Conservation (phyloP, 83 land plant genomes). For the Picea abies region DNA sequence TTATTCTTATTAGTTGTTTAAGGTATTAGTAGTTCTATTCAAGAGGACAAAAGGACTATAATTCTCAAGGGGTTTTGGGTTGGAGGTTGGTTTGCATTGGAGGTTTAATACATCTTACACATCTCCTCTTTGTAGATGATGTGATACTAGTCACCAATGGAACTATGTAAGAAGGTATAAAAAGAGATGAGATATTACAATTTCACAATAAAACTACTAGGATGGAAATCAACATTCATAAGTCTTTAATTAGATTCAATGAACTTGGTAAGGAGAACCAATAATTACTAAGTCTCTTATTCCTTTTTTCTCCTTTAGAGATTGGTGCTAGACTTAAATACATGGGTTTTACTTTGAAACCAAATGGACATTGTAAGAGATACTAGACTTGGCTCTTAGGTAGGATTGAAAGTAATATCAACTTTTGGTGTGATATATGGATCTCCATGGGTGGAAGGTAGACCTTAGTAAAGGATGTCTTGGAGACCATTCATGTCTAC, state of each 20-base stretch:
- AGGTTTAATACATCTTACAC: neutral
- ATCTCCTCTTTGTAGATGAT: neutral
- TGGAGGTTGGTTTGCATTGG: neutral
- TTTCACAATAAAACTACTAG: neutral
- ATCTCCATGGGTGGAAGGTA: too few species aligned
- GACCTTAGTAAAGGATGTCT: too few species aligned
- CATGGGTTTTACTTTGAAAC: neutral
- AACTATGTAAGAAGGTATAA: neutral
- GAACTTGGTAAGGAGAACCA: neutral
- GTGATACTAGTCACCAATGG: neutral
- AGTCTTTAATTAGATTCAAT: neutral
- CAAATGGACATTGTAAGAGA: neutral
- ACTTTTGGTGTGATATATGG: too few species aligned
- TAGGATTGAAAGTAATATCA: too few species aligned
- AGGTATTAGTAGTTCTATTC: too few species aligned
- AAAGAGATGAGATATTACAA: neutral
- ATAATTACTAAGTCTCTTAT: neutral
- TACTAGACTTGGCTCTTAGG: too few species aligned
- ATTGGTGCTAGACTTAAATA: neutral
- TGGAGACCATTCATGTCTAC: too few species aligned
- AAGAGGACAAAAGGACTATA: too few species aligned
- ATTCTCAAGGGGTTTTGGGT: too few species aligned
- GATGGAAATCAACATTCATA: neutral
- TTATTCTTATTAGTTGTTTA: neutral
- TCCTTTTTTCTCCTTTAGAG: neutral